These are phyloP conservation scores for Closterium sp. DNA, from an alignment of 139 green algal genomes.

Conservation along the genomic window DNA sequence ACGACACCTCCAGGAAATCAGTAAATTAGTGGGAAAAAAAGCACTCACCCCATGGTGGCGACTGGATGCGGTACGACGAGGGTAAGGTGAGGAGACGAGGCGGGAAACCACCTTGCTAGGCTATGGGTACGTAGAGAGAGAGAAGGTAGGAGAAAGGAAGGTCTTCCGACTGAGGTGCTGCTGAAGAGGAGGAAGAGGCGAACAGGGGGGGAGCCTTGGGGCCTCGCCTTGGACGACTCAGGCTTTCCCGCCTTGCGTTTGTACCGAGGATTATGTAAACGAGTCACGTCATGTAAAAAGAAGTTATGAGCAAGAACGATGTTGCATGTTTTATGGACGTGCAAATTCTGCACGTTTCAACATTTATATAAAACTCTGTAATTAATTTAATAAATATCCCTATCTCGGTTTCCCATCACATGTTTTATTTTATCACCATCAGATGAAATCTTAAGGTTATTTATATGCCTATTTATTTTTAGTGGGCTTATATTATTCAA, in stretches of 20 bases:
- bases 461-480: no score
- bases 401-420: no score
- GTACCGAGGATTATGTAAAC: no score
- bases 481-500: no score
- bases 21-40: background rate
- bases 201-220: background rate
- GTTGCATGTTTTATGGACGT: no score
- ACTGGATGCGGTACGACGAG: background rate
- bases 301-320: no score
- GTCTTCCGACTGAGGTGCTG: background rate
- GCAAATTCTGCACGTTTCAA: no score
- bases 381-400: no score
- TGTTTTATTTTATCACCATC: no score
- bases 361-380: no score
- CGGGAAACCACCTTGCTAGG: background rate
- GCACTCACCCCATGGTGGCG: background rate
- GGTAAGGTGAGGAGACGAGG: background rate
- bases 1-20: background rate
- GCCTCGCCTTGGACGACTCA: background rate
- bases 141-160: background rate
- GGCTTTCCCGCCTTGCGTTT: background rate
- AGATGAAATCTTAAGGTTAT: no score
- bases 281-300: no score
- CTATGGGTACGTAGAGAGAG: background rate
- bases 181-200: background rate